Evolutionary conservation across 352 stramenopile genomes (phyloP).

Genomic region (Halophytophthora polymorphica): DNA sequence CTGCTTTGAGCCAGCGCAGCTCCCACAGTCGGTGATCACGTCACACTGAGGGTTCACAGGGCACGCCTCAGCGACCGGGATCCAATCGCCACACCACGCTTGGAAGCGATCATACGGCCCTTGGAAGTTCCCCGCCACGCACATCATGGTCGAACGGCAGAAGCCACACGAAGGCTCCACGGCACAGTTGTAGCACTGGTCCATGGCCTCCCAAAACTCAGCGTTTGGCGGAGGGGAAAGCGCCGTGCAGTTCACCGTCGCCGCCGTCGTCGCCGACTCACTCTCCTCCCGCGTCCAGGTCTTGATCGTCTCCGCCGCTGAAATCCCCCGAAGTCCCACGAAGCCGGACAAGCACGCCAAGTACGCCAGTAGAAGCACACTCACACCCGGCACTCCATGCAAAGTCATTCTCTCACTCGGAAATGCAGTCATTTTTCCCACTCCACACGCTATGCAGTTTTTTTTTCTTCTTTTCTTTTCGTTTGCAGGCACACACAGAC

Average conservation of each 20-base stretch:
- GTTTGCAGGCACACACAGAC: slow-evolving; percentile 5
- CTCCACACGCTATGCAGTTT: slow-evolving; percentile 5
- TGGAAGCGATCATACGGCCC: slow-evolving; percentile 39
- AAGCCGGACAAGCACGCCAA: slow-evolving; percentile 19
- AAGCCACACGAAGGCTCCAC: slow-evolving; percentile 76
- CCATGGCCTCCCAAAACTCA: slow-evolving; percentile 66
- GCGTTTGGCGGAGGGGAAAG: slow-evolving; percentile 43
- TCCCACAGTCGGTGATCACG: slow-evolving; percentile 45
- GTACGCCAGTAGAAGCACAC: slow-evolving; percentile 9
- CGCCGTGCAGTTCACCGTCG: slow-evolving; percentile 49
- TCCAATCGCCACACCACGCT: slow-evolving; percentile 58
- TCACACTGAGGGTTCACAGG: slow-evolving; percentile 65
- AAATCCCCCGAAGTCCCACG: slow-evolving; percentile 18
- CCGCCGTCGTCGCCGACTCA: slow-evolving; percentile 7
- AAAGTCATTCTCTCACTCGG: slow-evolving; percentile 7
- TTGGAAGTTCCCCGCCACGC: slow-evolving; percentile 57
- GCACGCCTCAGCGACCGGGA: slow-evolving; percentile 56
- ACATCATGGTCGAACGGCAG: slow-evolving; percentile 90
- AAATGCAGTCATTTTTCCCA: slow-evolving; percentile 8
- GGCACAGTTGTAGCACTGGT: slow-evolving; percentile 70
- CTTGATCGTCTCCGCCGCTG: slow-evolving; percentile 16
- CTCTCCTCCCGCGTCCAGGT: slow-evolving; percentile 24
- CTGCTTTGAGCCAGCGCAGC: slow-evolving; percentile 52
- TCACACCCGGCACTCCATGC: slow-evolving; percentile 5
- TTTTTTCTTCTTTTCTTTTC: slow-evolving; percentile 11